Conservation (phyloP, 768 basidiomycete species). For the Pulveroboletus sp. region DNA sequence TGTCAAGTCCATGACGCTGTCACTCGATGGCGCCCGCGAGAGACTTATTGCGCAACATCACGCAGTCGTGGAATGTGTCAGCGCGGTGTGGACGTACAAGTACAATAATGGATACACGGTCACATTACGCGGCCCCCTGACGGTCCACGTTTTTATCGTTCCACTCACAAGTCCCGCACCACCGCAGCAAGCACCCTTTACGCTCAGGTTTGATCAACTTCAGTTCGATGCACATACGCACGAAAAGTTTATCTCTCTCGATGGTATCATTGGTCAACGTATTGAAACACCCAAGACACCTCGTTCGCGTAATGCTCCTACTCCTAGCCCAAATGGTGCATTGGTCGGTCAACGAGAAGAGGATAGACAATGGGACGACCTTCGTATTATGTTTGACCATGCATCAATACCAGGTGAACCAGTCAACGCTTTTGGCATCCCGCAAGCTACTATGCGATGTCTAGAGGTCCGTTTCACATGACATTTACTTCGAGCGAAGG, state of each 20-base stretch:
- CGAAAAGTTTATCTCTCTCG: conserved; percentile 71
- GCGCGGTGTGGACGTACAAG: conserved; percentile 77
- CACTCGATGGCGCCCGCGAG: conserved; percentile 74
- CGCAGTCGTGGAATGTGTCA: conserved; percentile 61
- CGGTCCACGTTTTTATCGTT: conserved; percentile 50
- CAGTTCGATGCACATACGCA: conserved; percentile 69
- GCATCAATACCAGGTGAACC: conserved; percentile 76
- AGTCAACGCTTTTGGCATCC: conserved; percentile 84
- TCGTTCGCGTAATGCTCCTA: conserved; percentile 29
- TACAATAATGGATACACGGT: conserved; percentile 78
- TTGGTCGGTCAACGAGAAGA: conserved; percentile 37
- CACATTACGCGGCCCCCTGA: conserved; percentile 69
- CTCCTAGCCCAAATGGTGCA: conserved; percentile 31
- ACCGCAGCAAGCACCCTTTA: conserved; percentile 20
- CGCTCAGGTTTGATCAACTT: conserved; percentile 67
- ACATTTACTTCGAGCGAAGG: background rate
- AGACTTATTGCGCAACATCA: conserved; percentile 45
- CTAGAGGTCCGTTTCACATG: conserved; percentile 52
- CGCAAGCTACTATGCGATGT: conserved; percentile 86
- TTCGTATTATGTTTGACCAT: conserved; percentile 51
- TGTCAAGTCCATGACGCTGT: conserved; percentile 77
- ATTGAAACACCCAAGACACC: conserved; percentile 40
- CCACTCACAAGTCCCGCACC: conserved; percentile 19
- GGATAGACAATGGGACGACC: conserved; percentile 64
- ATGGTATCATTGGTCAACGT: conserved; percentile 52